A percentile compares a stretch with the other conserved stretches of the same genome.
Evolutionary conservation across 177 flowering plant species (phyloP).

Genomic region (Vitis hybrid): DNA sequence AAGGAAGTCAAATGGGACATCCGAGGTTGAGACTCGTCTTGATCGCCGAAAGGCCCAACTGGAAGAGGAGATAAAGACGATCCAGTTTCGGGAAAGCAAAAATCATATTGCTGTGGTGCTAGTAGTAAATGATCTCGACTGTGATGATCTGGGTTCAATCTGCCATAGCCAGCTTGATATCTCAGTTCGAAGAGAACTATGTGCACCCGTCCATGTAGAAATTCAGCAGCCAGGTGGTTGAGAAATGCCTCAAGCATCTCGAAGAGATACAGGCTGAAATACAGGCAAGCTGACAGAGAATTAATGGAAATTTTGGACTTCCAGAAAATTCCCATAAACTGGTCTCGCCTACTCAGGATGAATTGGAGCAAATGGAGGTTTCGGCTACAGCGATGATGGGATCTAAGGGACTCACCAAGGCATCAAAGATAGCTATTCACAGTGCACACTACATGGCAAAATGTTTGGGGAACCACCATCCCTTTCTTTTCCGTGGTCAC

Average conservation of each 20-base stretch:
- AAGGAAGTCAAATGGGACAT: constrained; percentile 10
- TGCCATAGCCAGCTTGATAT: constrained; percentile 37
- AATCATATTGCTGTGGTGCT: constrained; percentile 53
- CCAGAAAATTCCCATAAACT: too few species aligned
- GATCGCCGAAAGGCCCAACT: constrained; percentile 42
- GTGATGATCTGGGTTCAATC: constrained; percentile 44
- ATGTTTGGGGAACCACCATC: too few species aligned
- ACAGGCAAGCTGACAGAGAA: too few species aligned
- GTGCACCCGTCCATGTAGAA: constrained; percentile 68
- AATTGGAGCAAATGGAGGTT: too few species aligned
- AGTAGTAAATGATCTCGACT: constrained; percentile 48
- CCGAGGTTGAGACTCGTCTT: constrained; percentile 46
- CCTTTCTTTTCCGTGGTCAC: too few species aligned
- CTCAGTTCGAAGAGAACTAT: constrained; percentile 64
- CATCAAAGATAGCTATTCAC: too few species aligned
- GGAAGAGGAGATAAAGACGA: constrained; percentile 48
- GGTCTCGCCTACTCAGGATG: too few species aligned
- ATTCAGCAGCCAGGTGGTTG: constrained; percentile 81
- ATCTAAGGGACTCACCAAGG: too few species aligned
- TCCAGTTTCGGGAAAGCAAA: constrained; percentile 46
- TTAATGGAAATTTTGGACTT: too few species aligned
- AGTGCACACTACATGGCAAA: too few species aligned
- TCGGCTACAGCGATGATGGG: too few species aligned
- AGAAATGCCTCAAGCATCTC: constrained; percentile 57
- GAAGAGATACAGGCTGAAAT: constrained; percentile 27